Base-by-base conservation (phyloP, 1,284 basidiomycete genomes). In the Naganishia liquefaciens region DNA sequence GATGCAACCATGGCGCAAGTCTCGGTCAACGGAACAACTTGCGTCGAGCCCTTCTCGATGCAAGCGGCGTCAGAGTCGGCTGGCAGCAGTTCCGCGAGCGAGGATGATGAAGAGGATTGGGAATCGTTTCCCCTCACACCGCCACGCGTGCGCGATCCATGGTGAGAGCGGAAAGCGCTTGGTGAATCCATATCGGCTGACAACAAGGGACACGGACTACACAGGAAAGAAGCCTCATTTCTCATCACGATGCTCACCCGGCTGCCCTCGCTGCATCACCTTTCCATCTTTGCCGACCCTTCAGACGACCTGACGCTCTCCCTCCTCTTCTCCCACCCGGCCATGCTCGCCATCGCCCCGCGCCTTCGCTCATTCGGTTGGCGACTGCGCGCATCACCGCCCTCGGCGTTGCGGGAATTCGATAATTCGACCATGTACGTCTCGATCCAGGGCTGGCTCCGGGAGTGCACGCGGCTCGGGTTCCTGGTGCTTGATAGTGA, bases 201-300 rank as follows among this genome's bases (percentile, higher is more conserved):
- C 6, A 2, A 23, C 21, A 23, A 9, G n/a, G 9, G 5, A 23
- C 21, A 23, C 23, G n/a, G 9, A 51, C n/a, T 28, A 4, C 19
- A 21, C 63, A 76, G 75, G 74, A 47, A 63, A 13, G 76, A 78
- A 66, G 74, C 74, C 9, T 63, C 72, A 13, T 66, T 73, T 6
- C 65, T 78, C 0, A 69, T 67, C n/a, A 54, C 64, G 2, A 65
- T 75, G 5, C 50, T 78, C 61, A 65, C 69, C 9, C 66, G 70
- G 2, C 70, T 78, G 1, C 75, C 75, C 0, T 65, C 64, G 2
- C 67, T 78, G 5, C 66, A 75, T 23, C 76, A 78, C 66, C 42
- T 77, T 9, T 75, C 70, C 2, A 73, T 78, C 70, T 77, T 77
- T 44, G 75, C 76, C 11, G 76, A 78, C 65, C 72, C 73, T 5